These are phyloP conservation scores for Moesziomyces aphidis DNA, from an alignment of 1,284 basidiomycete species.

Conservation along the genomic window DNA sequence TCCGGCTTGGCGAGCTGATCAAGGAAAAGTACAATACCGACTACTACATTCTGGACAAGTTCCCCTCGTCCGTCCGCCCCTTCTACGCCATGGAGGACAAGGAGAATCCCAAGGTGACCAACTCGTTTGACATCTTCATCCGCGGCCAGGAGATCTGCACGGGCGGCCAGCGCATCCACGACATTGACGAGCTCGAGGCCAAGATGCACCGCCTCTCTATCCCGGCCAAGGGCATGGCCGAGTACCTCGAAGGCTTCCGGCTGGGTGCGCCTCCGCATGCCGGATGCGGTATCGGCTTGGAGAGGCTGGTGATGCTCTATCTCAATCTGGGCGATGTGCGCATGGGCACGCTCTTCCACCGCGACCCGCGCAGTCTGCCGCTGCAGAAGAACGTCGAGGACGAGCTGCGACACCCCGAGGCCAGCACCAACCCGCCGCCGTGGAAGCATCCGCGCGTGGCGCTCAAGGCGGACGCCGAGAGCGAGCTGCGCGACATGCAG, in stretches of 20 bases:
- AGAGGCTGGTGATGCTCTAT: slow-evolving; percentile 66
- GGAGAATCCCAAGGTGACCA: slow-evolving; percentile 55
- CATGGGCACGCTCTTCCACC: slow-evolving; percentile 63
- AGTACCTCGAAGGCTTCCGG: slow-evolving; percentile 66
- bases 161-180: slow-evolving; percentile 66
- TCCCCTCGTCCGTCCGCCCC: slow-evolving; percentile 81
- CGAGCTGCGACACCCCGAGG: slow-evolving; percentile 61
- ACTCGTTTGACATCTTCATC: slow-evolving; percentile 66
- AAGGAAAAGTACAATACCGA: slow-evolving; percentile 94
- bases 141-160: slow-evolving; percentile 67
- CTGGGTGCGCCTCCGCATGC: slow-evolving; percentile 66
- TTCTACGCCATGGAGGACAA: slow-evolving; percentile 82
- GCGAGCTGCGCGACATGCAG: slow-evolving; percentile 56
- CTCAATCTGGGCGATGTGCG: slow-evolving; percentile 66
- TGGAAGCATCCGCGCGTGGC: slow-evolving; percentile 44
- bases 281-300: slow-evolving; percentile 66
- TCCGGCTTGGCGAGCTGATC: slow-evolving; percentile 86
- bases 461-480: slow-evolving; percentile 31
- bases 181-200: slow-evolving; percentile 56
- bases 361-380: slow-evolving; percentile 63
- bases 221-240: slow-evolving; percentile 57
- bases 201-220: slow-evolving; percentile 57
- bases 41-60: slow-evolving; percentile 69
- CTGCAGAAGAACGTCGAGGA: slow-evolving; percentile 30
- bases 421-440: slow-evolving; percentile 60